phyloP scores from a whole-genome alignment of 257 asterid genomes.

The Penstemon eatonii region DNA sequence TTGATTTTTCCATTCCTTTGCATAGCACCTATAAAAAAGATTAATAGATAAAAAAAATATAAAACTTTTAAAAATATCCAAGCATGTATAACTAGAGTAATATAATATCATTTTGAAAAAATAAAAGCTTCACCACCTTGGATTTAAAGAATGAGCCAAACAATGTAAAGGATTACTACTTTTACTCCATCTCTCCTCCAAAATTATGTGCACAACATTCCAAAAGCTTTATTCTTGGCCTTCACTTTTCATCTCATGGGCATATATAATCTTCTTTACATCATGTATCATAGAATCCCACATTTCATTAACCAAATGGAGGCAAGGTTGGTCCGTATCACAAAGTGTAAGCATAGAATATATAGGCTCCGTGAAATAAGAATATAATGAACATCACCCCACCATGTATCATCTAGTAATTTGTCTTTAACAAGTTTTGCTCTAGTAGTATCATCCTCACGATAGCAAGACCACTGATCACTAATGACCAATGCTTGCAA shows the following conservation, averaged over 20 bases:
- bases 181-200: constrained; percentile 10
- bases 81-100: too few species aligned
- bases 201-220: neutral
- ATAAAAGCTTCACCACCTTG: neutral
- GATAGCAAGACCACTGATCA: too few species aligned
- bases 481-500: too few species aligned
- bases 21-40: neutral
- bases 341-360: neutral
- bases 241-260: neutral
- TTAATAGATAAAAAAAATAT: neutral
- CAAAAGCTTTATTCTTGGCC: neutral
- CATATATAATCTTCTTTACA: neutral
- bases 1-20: neutral
- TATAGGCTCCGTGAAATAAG: neutral
- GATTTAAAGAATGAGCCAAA: constrained; percentile 2
- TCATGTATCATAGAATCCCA: neutral
- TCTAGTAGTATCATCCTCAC: too few species aligned
- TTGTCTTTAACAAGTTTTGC: neutral
- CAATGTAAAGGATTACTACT: neutral
- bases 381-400: neutral
- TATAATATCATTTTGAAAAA: neutral
- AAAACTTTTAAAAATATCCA: neutral
- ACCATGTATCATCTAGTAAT: neutral
- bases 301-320: neutral
- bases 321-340: neutral